Evolutionary conservation across 176 grass and related monocot species (phyloP).

Genomic region (Typha latifolia): DNA sequence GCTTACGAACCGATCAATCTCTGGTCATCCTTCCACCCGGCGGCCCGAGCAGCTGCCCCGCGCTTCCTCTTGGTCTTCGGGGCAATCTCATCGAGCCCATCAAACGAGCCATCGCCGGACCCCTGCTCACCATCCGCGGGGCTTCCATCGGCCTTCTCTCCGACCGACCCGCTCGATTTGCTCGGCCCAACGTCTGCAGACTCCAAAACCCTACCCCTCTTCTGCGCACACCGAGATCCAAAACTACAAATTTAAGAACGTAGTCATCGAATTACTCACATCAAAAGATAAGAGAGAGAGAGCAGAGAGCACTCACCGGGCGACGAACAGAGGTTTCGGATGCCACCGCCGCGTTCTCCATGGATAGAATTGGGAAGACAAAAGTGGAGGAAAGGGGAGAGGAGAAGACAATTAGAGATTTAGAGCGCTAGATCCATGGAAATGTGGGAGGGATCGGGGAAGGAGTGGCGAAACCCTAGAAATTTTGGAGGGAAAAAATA

Average conservation of each 20-base stretch:
- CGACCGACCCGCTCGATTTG: slow-evolving; percentile 9
- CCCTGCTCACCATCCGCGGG: slow-evolving; percentile 18
- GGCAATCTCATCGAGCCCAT: slow-evolving; percentile 24
- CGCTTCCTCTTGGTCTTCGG: slow-evolving; percentile 40
- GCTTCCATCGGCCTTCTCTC: slow-evolving; percentile 21
- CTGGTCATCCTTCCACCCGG: slow-evolving; percentile 40
- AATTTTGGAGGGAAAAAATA: neutral
- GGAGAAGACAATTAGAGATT: neutral
- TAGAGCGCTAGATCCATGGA: neutral
- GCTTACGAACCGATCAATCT: slow-evolving; percentile 34
- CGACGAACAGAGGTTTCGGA: slow-evolving; percentile 31
- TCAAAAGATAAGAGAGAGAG: neutral
- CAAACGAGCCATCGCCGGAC: slow-evolving; percentile 25
- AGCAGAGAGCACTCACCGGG: slow-evolving; percentile 17
- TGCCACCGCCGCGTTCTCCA: slow-evolving; percentile 35
- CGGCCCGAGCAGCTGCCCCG: slow-evolving; percentile 17
- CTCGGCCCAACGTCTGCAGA: slow-evolving; percentile 9
- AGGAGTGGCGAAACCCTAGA: neutral
- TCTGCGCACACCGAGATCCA: slow-evolving; percentile 20
- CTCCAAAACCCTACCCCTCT: slow-evolving; percentile 35
- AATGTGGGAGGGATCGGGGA: neutral
- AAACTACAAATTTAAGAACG: neutral
- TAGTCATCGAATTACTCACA: neutral
- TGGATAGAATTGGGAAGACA: slow-evolving; percentile 1
- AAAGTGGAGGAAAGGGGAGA: neutral